Conservation (phyloP, 2,329 filamentous ascomycete species). For the Sordariomycetes sp. region DNA sequence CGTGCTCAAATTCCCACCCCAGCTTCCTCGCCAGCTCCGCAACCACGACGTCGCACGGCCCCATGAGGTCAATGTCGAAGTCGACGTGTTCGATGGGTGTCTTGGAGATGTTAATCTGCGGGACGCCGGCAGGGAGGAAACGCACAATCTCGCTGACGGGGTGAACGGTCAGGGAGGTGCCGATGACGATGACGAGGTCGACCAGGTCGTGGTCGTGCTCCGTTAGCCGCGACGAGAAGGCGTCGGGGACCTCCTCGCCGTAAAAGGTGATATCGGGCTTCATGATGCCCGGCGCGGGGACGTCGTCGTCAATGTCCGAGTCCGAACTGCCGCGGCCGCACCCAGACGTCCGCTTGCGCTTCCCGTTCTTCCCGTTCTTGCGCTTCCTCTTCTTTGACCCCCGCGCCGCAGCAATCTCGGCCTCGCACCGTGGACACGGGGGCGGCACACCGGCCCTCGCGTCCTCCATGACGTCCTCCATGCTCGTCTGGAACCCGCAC, state of each 20-base stretch:
- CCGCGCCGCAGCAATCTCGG: constrained; percentile 19
- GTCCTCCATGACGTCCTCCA: constrained; percentile 66
- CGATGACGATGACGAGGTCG: constrained; percentile 90
- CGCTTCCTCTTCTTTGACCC: constrained; percentile 24
- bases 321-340: constrained; percentile 17
- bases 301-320: constrained; percentile 31
- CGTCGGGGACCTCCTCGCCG: constrained; percentile 74
- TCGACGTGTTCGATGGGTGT: constrained; percentile 79
- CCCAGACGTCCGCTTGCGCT: constrained; percentile 17
- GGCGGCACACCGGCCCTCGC: constrained; percentile 67
- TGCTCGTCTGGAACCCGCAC: constrained; percentile 61
- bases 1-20: constrained; percentile 68
- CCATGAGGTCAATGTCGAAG: constrained; percentile 93
- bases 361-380: constrained; percentile 22
- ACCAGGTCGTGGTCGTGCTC: constrained; percentile 66
- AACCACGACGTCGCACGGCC: constrained; percentile 85
- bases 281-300: constrained; percentile 67
- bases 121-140: constrained; percentile 63
- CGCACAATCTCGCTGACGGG: constrained; percentile 87
- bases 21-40: constrained; percentile 72
- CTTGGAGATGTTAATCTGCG: constrained; percentile 82
- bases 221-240: constrained; percentile 71
- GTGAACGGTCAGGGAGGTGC: constrained; percentile 88
- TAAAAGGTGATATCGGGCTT: constrained; percentile 98
- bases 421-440: constrained; percentile 58